Evolutionary conservation across 1,139 yeast species (phyloP).

Genomic region (Taphrina deformans): DNA sequence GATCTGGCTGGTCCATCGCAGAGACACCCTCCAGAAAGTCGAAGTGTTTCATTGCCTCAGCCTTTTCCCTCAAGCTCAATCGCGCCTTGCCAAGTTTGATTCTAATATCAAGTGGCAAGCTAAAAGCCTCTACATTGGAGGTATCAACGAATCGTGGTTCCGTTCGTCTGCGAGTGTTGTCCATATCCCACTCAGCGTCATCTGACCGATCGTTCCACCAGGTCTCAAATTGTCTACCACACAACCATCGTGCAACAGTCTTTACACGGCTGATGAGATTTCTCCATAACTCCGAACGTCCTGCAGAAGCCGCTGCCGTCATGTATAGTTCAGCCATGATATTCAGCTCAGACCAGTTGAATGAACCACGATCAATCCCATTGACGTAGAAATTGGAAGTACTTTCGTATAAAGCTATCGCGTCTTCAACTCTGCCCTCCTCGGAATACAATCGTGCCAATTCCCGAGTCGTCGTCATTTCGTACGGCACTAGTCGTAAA

Average conservation of each 20-base stretch:
- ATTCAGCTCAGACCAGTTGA: constrained; percentile 87
- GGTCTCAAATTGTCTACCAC: constrained; percentile 61
- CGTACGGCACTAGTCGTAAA: constrained; percentile 60
- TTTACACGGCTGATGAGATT: constrained; percentile 67
- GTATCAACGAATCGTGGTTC: constrained; percentile 40
- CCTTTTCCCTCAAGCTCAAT: constrained; percentile 60
- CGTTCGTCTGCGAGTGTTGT: constrained; percentile 56
- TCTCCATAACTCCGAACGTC: constrained; percentile 53
- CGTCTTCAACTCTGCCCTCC: constrained; percentile 74
- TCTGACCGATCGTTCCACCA: constrained; percentile 80
- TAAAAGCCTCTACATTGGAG: constrained; percentile 40
- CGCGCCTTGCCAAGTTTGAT: constrained; percentile 75
- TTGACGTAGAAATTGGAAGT: constrained; percentile 57
- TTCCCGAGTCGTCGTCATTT: constrained; percentile 63
- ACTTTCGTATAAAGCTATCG: constrained; percentile 70
- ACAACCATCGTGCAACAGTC: constrained; percentile 79
- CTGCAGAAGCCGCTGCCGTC: constrained; percentile 48
- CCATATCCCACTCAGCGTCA: constrained; percentile 71
- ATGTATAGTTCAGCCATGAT: constrained; percentile 76
- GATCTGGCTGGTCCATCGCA: constrained; percentile 49
- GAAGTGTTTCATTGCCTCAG: constrained; percentile 63
- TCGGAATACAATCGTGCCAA: constrained; percentile 76
- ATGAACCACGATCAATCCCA: constrained; percentile 45
- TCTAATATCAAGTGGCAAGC: constrained; percentile 81
- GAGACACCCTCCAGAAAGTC: constrained; percentile 44